phyloP scores from a whole-genome alignment of 352 stramenopile genomes.

The Aphanomyces stellatus region DNA sequence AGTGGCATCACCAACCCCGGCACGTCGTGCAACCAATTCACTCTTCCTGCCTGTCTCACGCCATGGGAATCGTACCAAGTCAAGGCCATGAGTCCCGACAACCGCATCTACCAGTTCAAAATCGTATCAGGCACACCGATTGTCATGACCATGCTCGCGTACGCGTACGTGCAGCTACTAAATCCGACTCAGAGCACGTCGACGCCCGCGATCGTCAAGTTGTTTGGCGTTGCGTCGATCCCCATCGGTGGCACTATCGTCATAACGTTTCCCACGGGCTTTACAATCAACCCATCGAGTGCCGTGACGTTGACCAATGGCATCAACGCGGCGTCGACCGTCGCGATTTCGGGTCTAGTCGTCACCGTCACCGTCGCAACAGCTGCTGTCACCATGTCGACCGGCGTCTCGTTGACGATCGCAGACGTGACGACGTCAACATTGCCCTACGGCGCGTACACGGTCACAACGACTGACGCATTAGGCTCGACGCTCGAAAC shows the following conservation, averaged over 20 bases:
- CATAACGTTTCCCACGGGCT: constrained; percentile 41
- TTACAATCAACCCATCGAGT: neutral
- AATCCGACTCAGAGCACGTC: constrained; percentile 29
- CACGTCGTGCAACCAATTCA: constrained; percentile 42
- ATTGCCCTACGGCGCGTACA: too few relatives aligned
- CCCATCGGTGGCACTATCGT: constrained; percentile 35
- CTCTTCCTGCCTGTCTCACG: constrained; percentile 41
- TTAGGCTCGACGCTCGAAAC: too few relatives aligned
- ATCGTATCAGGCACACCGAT: constrained; percentile 44
- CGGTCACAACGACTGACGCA: too few relatives aligned
- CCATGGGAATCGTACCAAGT: constrained; percentile 39
- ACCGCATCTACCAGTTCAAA: constrained; percentile 31
- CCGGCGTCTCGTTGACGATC: too few relatives aligned
- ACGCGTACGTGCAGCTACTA: constrained; percentile 38
- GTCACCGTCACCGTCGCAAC: too few relatives aligned
- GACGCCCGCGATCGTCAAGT: constrained; percentile 32
- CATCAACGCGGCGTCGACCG: neutral
- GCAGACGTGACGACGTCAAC: too few relatives aligned
- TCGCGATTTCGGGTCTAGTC: too few relatives aligned
- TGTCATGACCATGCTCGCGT: constrained; percentile 50
- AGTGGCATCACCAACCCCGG: constrained; percentile 47
- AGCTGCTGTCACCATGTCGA: too few relatives aligned
- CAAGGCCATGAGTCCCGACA: constrained; percentile 28
- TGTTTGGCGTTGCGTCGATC: constrained; percentile 36
- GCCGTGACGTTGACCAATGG: neutral